Base-by-base conservation (phyloP, 306 rosid genomes). In the Adenanthera pavonina region DNA sequence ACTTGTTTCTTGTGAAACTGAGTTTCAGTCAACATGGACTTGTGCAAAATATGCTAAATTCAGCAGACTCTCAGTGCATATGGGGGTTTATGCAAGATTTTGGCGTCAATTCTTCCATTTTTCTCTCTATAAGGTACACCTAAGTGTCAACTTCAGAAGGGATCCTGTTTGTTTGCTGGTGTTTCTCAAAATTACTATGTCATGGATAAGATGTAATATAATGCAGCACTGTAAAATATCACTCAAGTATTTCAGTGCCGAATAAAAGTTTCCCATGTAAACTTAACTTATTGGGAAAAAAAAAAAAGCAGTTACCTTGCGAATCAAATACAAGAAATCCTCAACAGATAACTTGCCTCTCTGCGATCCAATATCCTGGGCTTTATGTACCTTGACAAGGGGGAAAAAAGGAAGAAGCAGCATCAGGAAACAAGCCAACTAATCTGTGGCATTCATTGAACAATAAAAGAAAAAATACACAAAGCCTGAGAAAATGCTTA, bases 321-420 rank as follows among this genome's bases (percentile, higher is more conserved):
- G 98, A 81, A 95, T 92, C 79, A 93, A 81, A 87, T 93, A 90
- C 70, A 95, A 89, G 74, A 95, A 91, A 85, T 95, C 98, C 72
- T 95, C 97, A 76, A 92, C 98, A 3, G 97, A 84, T 53, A 95
- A 83, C 89, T 93, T 95, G 82, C 99, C 98, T 78, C 97, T 84
- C 85, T 85, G 92, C 13, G 98, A 92, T 81, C 99, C 97, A 83
- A 86, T 89, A 83, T 95, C 98, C 87, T 93, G 97, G 67, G 97
- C 98, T 89, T 92, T 93, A 83, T 93, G 95, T n/a, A 90, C 93
- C 98, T 95, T 56, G 12, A 76, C 72, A 87, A 6, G 17, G 16
- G 40, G 40, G 1, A 1, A 60, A 60, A 30, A 12, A 5, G 65
- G 38, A 25, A 33, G 40, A 9, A 12, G 36, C 4, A 10, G 87